Evolutionary conservation across 2,329 filamentous ascomycete species (phyloP).

Genomic region (Pseudocercospora fuligena): DNA sequence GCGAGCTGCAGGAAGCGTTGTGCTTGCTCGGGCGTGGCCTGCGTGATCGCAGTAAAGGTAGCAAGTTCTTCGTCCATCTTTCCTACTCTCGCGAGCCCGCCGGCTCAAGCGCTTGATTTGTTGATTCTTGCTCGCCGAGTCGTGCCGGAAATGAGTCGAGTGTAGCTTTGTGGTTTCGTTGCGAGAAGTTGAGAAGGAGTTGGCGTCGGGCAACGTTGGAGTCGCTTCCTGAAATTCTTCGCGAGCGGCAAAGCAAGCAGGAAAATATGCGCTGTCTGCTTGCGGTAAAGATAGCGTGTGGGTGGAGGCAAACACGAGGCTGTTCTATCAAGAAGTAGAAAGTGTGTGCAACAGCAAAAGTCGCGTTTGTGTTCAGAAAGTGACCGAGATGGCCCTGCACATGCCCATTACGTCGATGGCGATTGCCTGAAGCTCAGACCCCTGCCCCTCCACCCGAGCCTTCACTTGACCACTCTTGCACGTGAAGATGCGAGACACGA

Average conservation of each 20-base stretch:
- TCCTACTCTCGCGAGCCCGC: conserved; percentile 7
- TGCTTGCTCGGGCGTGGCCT: conserved; percentile 73
- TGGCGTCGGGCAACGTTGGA: not conserved
- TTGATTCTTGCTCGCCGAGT: not conserved
- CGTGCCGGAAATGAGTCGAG: not conserved
- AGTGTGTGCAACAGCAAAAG: conserved; percentile 1
- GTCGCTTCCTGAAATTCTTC: not conserved
- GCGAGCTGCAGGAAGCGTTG: conserved; percentile 82
- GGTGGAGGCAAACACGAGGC: not conserved
- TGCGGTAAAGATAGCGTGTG: not conserved
- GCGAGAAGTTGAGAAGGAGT: not conserved
- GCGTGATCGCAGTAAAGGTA: conserved; percentile 82
- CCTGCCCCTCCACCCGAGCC: not conserved
- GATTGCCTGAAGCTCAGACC: not conserved
- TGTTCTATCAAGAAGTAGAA: not conserved
- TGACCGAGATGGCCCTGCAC: not conserved
- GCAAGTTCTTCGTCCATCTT: conserved; percentile 65
- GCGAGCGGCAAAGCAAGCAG: not conserved
- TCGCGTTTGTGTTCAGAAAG: conserved; percentile 3
- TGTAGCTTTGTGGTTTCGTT: not conserved
- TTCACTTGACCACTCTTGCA: not conserved
- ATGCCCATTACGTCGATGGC: not conserved
- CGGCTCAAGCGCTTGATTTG: not conserved
- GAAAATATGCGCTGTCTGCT: not conserved
- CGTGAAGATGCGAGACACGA: not conserved